Evolutionary conservation across 306 rosid species (phyloP), one percentile per base, ranked within the genome.

Genomic region (Mucuna pruriens): DNA sequence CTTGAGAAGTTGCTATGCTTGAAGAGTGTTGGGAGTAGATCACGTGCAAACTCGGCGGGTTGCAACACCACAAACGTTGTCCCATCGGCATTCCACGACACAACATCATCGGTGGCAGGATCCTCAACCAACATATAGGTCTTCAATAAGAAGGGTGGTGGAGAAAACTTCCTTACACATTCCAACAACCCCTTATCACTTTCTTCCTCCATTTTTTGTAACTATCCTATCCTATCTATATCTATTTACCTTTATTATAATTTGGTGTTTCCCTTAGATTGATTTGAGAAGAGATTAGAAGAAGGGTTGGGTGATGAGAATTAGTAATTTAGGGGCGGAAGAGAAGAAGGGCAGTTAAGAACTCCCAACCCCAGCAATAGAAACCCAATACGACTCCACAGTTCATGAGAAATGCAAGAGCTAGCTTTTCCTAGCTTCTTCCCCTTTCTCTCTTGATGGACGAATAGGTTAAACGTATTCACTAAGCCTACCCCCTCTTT

Each of bases 51-150:
- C 84, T 92, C 97, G 25, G 83, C 85, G 64, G 92, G 90, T 77
- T 83, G 97, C 97, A 94, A 92, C 84, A 92, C 97, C 26, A 92
- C 90, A 39, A 92, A 90, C 3, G 92, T 88, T 17, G 93, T 86
- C 5, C 97, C 97, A 0, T 89, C 87, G 0, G n/a, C 31, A 82
- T 92, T 92, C 94, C 97, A 92, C 19, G 94, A 92, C 38, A 92
- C 64, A 65, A 90, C 74, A 4, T 76, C 71, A 45, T 92, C 90
- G 16, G 92, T 90, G 10, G 83, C 77, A 11, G 92, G 91, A 90
- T 92, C 94, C 78, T 90, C 97, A 69, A 92, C 91, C 77, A 88
- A 73, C 88, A 84, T 88, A 83, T 87, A 90, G 2, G 97, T 92
- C 85, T 92, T 92, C 63, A 92, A 33, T 89, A 92, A 77, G 90